These are phyloP conservation scores for Ramaria sp. DNA, from an alignment of 768 basidiomycete species.

Conservation along the genomic window DNA sequence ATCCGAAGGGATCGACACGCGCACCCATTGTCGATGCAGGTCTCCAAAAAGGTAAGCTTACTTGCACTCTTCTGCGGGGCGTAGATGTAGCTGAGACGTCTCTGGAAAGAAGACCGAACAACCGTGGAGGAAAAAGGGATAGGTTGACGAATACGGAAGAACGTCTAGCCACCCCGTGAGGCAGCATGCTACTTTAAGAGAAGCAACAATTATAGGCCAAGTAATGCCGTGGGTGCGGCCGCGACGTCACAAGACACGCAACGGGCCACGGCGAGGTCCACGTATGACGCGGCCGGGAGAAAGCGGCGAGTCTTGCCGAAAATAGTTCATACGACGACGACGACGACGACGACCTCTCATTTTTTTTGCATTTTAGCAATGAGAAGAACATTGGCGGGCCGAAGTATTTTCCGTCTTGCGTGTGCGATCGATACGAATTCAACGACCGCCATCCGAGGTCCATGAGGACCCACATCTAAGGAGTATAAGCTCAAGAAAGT, in stretches of 20 bases:
- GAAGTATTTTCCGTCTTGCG: too few species aligned
- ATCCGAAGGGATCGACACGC: neutral
- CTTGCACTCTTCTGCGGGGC: neutral
- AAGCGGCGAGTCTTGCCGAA: neutral
- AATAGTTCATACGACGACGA: too few species aligned
- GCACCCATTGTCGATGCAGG: slow-evolving; percentile 2
- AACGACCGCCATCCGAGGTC: too few species aligned
- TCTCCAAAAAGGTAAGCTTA: neutral
- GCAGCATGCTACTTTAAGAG: slow-evolving; percentile 5
- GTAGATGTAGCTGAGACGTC: neutral
- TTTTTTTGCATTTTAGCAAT: too few species aligned
- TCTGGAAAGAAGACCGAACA: neutral
- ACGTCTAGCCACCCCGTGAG: slow-evolving; percentile 4
- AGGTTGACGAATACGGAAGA: neutral
- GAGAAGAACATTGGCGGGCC: neutral
- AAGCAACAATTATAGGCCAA: neutral
- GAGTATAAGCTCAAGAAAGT: too few species aligned
- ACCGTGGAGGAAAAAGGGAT: neutral
- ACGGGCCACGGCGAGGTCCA: neutral
- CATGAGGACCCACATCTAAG: too few species aligned
- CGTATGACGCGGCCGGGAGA: neutral
- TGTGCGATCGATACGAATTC: too few species aligned
- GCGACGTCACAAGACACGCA: neutral
- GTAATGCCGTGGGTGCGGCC: neutral
- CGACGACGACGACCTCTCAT: too few species aligned